A percentile compares a stretch with the other conserved stretches of the same genome.
Conservation (phyloP, 306 rosid species). For the Oemleria cerasiformis region DNA sequence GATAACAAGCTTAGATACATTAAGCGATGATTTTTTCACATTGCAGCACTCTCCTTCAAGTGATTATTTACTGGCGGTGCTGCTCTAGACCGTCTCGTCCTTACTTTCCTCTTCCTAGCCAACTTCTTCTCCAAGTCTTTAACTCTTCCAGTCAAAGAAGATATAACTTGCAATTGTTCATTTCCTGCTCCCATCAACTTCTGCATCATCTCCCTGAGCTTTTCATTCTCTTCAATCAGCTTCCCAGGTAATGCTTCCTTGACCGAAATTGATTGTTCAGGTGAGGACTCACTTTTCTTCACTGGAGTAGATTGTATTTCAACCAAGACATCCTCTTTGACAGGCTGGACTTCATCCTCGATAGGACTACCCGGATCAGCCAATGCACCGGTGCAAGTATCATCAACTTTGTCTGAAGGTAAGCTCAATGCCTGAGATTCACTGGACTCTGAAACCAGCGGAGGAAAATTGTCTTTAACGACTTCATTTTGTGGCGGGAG, state of each 20-base stretch:
- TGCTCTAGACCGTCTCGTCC: constrained; percentile 19
- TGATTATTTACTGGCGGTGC: not conserved
- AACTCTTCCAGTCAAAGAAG: constrained; percentile 55
- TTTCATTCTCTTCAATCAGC: constrained; percentile 52
- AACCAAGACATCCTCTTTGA: not conserved
- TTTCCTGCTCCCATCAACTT: constrained; percentile 64
- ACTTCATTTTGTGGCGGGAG: not conserved
- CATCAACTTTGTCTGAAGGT: not conserved
- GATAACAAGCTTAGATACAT: not conserved
- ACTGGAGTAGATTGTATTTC: not conserved
- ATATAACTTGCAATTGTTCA: constrained; percentile 52
- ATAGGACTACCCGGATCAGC: not conserved
- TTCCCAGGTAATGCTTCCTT: not conserved
- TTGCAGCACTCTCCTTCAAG: constrained; percentile 12
- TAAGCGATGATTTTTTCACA: not conserved
- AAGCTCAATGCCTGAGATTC: not conserved
- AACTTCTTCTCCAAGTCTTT: constrained; percentile 64
- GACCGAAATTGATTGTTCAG: not conserved
- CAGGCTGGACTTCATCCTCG: not conserved
- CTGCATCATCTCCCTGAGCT: constrained; percentile 49
- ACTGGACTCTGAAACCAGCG: not conserved
- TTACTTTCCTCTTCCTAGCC: constrained; percentile 42
- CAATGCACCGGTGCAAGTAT: not conserved
- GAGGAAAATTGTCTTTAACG: not conserved
- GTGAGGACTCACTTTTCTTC: constrained; percentile 6